Evolutionary conservation across 2,329 filamentous ascomycete genomes (phyloP), one percentile per base, ranked within the genome.

Genomic region (Pochonia chlamydosporia): DNA sequence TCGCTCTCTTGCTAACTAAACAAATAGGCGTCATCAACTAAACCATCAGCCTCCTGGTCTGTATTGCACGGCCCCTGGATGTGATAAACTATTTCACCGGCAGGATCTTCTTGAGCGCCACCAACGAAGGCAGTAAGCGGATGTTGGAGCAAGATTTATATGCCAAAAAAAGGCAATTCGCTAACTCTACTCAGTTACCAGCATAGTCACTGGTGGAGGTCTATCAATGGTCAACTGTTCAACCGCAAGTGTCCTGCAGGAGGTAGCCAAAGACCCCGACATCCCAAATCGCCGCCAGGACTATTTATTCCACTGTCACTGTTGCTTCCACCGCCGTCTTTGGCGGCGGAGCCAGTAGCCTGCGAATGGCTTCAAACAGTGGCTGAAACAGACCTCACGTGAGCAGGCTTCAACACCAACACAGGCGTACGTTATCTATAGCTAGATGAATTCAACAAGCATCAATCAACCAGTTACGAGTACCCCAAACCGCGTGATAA

Each of bases 81-180:
- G 81, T 58, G 76, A 74, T 33, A 75, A 74, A 51, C 66, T 70
- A 13, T 84, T 84, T 52, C 74, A 81, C 53, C 73, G 81, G 46
- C 71, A 73, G 40, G 81, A 84, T 59, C 63, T 84, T 10, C 67
- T 83, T n/a, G 69, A 75, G n/a, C 75, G 81, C 31, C 81, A 84
- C 55, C 54, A 63, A 16, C 64, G 65, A 46, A 62, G 59, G 54
- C 65, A 68, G 66, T 68, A 61, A 54, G 65, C 40, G 43, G 35
- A 13, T 26, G 23, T n/a, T n/a, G 14, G 26, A n/a, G n/a, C n/a
- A n/a, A n/a, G n/a, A n/a, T n/a, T n/a, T n/a, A n/a, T n/a, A n/a
- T n/a, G n/a, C 25, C 8, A n/a, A 40, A 25, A 28, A 11, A n/a
- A 5, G 16, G 33, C 18, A 31, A 21, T 31, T 39, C 21, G 36